A percentile compares a stretch with the other conserved stretches of the same genome.
Evolutionary conservation across 805 yeast genomes (phyloP).

Genomic region (Metschnikowia hibisci): DNA sequence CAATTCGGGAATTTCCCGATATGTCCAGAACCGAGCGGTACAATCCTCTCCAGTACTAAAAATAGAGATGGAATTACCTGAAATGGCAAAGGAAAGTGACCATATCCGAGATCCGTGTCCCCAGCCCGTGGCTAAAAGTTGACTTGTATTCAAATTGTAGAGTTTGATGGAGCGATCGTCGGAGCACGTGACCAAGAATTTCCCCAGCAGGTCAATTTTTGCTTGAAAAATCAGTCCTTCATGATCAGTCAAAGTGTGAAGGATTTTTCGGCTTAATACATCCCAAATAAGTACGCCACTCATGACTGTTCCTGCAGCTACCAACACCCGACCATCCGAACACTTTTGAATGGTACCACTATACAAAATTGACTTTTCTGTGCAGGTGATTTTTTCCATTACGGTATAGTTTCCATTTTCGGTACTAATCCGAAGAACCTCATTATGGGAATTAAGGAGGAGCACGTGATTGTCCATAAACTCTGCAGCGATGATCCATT

Average conservation of each 20-base stretch:
- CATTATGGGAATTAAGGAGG: conserved; percentile 78
- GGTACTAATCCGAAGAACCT: conserved; percentile 36
- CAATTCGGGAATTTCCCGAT: conserved; percentile 29
- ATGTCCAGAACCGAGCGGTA: conserved; percentile 75
- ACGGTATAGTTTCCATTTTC: conserved; percentile 18
- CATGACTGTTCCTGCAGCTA: conserved; percentile 93
- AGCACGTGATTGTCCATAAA: conserved; percentile 39
- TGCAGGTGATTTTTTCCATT: conserved; percentile 38
- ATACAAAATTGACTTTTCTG: conserved; percentile 79
- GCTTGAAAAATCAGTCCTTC: conserved; percentile 92
- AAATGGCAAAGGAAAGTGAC: conserved; percentile 59
- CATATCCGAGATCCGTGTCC: conserved; percentile 96
- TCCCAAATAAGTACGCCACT: conserved; percentile 84
- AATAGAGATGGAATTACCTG: conserved; percentile 30
- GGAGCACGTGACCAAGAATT: conserved; percentile 72
- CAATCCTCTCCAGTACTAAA: conserved; percentile 84
- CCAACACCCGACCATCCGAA: conserved; percentile 38
- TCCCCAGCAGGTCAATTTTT: conserved; percentile 52
- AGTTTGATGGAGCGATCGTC: conserved; percentile 87
- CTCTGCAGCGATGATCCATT: conserved; percentile 73
- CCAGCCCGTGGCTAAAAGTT: conserved; percentile 77
- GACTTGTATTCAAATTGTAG: conserved; percentile 60
- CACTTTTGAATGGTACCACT: conserved; percentile 70
- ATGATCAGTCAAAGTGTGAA: conserved; percentile 65
- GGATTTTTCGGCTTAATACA: conserved; percentile 35